Evolutionary conservation across 2,329 filamentous ascomycete genomes (phyloP).

Genomic region (Sarocladium strictum): DNA sequence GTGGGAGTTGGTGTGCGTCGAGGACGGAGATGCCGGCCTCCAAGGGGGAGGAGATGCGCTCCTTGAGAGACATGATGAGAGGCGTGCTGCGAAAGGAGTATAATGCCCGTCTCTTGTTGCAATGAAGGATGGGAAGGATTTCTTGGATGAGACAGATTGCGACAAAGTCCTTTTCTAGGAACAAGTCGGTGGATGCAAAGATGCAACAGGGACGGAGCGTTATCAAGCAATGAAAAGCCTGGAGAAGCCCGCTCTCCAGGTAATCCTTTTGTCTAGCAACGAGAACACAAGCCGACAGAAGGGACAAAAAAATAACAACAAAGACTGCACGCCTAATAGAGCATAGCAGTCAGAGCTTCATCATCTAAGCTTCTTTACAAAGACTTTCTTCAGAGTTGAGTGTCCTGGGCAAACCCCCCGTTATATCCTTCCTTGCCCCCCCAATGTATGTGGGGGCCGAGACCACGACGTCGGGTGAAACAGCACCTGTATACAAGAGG

Average conservation of each 20-base stretch:
- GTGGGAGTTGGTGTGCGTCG: constrained; percentile 51
- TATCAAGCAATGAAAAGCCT: not conserved
- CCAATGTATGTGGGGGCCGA: not conserved
- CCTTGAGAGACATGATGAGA: constrained; percentile 42
- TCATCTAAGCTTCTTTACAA: no score
- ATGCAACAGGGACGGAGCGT: not conserved
- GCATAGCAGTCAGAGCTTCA: no score
- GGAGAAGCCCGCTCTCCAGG: not conserved
- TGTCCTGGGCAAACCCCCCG: no score
- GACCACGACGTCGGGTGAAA: not conserved
- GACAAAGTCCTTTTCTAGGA: not conserved
- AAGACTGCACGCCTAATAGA: no score
- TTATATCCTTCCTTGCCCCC: no score
- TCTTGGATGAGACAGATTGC: not conserved
- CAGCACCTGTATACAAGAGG: no score
- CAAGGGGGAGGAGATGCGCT: constrained; percentile 55
- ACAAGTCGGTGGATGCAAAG: not conserved
- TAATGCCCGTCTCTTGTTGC: not conserved
- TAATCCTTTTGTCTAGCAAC: not conserved
- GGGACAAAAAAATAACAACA: not conserved
- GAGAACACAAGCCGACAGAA: not conserved
- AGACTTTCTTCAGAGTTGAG: no score
- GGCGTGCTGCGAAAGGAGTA: not conserved
- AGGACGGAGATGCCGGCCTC: constrained; percentile 57
- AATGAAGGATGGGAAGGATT: not conserved